Conservation (phyloP, 179 eudicot species). For the Monotropa hypopitys region DNA sequence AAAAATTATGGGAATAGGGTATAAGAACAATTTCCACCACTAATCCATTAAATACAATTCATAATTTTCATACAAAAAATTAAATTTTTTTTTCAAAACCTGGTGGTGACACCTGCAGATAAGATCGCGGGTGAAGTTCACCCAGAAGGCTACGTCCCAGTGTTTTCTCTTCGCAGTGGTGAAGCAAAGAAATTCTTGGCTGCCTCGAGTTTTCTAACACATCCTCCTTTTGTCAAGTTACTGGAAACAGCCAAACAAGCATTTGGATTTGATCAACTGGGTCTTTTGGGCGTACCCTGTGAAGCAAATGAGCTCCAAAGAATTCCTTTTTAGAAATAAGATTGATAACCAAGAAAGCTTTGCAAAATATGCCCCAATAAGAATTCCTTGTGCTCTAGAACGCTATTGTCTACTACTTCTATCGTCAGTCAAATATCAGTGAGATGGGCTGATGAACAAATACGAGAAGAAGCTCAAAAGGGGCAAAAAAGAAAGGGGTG, state of each 20-base stretch:
- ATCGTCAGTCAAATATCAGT: neutral
- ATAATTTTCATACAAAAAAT: no score
- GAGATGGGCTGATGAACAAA: neutral
- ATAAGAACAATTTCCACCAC: no score
- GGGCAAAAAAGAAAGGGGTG: neutral
- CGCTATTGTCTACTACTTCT: neutral
- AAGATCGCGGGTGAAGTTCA: neutral
- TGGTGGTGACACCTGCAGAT: no score
- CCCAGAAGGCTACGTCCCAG: conserved; percentile 11
- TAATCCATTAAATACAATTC: no score
- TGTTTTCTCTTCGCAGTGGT: conserved; percentile 8
- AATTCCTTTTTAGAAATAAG: conserved; percentile 9
- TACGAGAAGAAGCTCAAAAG: neutral
- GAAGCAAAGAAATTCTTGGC: conserved; percentile 13
- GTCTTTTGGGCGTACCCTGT: conserved; percentile 17
- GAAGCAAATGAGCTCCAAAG: conserved; percentile 17
- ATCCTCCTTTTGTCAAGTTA: conserved; percentile 18
- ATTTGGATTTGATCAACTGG: conserved; percentile 19
- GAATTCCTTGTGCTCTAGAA: neutral
- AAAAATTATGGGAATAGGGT: no score
- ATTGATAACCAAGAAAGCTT: neutral
- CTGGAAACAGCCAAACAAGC: conserved; percentile 17
- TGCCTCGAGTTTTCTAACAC: conserved; percentile 7
- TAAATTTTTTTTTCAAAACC: no score
- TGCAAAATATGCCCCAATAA: neutral